phyloP scores from a whole-genome alignment of 2,329 filamentous ascomycete species.

The Penicillium sp. region DNA sequence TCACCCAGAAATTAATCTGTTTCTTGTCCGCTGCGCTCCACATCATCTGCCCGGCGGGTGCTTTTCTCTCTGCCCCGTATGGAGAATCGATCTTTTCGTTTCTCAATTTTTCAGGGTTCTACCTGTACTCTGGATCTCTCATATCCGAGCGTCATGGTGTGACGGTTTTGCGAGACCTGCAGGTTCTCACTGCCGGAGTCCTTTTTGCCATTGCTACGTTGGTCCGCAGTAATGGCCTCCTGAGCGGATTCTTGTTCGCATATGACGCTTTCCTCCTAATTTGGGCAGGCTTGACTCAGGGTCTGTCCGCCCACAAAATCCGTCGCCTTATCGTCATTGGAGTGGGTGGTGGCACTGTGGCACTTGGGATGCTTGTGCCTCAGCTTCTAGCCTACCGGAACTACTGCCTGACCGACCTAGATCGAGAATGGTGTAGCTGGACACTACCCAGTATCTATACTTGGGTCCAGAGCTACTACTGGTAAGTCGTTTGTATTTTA shows the following conservation, averaged over 20 bases:
- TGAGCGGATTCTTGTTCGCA: constrained; percentile 76
- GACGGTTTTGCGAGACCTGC: constrained; percentile 42
- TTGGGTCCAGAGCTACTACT: constrained; percentile 87
- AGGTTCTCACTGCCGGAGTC: constrained; percentile 63
- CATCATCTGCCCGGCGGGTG: constrained; percentile 79
- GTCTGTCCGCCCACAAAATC: constrained; percentile 40
- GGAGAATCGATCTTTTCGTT: constrained; percentile 77
- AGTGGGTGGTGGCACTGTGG: constrained; percentile 67
- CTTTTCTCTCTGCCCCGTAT: constrained; percentile 88
- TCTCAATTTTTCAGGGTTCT: constrained; percentile 72
- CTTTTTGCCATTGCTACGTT: constrained; percentile 71
- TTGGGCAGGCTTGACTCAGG: constrained; percentile 42
- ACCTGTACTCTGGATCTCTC: constrained; percentile 61
- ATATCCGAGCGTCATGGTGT: constrained; percentile 32
- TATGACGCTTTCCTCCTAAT: constrained; percentile 56
- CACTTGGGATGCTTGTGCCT: constrained; percentile 66
- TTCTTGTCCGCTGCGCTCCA: constrained; percentile 73
- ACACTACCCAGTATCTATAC: constrained; percentile 83
- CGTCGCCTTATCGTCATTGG: constrained; percentile 60
- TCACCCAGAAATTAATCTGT: constrained; percentile 31
- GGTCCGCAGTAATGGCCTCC: constrained; percentile 81
- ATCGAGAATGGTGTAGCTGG: constrained; percentile 72
- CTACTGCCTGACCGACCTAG: constrained; percentile 58
- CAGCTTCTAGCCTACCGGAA: constrained; percentile 72
- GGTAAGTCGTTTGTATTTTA: constrained; percentile 57